Evolutionary conservation across 75 land plant species (phyloP).

Genomic region (Pinus tabuliformis): DNA sequence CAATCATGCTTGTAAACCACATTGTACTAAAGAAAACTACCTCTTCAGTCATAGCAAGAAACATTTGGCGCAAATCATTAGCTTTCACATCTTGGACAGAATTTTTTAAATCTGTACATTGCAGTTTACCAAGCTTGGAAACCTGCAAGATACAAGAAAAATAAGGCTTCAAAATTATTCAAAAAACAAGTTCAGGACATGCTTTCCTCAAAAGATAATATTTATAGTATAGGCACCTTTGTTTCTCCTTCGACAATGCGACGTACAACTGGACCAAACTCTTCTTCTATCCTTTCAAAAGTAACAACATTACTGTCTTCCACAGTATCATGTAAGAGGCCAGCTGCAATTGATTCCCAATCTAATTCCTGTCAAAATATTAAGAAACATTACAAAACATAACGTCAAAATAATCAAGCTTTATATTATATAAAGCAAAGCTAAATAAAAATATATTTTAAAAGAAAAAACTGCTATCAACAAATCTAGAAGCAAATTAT

Average conservation of each 20-base stretch:
- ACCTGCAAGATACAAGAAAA: constrained; percentile 46
- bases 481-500: too few species aligned
- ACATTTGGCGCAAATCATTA: constrained; percentile 96
- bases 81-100: constrained; percentile 89
- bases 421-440: too few species aligned
- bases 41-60: constrained; percentile 97
- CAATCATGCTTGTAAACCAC: not conserved
- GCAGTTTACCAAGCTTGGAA: constrained; percentile 89
- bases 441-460: too few species aligned
- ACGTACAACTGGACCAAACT: constrained; percentile 89
- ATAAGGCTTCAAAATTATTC: not conserved
- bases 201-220: constrained; percentile 2
- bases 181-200: not conserved
- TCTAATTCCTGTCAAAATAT: constrained; percentile 68
- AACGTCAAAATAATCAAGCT: too few species aligned
- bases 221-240: constrained; percentile 41
- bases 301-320: constrained; percentile 94
- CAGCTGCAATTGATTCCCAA: constrained; percentile 97
- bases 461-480: too few species aligned
- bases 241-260: constrained; percentile 98
- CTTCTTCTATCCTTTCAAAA: constrained; percentile 87
- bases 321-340: constrained; percentile 93
- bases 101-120: constrained; percentile 49
- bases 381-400: too few species aligned
- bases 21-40: constrained; percentile 17